phyloP scores from a whole-genome alignment of 1,284 basidiomycete species.

The Ustilago loliicola region DNA sequence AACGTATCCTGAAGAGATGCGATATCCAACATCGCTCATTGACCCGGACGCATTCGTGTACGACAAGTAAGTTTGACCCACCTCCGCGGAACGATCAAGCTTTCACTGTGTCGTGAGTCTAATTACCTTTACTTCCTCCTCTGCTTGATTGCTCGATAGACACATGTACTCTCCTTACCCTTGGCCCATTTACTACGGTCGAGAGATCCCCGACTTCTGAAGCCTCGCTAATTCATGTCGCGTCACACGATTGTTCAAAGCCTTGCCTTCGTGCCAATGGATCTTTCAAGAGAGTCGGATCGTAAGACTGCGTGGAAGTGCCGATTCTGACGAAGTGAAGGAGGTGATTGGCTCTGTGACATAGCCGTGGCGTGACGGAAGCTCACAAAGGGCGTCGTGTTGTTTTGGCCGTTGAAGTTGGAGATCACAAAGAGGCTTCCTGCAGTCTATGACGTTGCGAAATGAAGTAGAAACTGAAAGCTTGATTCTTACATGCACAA shows the following conservation, averaged over 20 bases:
- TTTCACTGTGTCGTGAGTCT: background rate
- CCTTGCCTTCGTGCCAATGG: background rate
- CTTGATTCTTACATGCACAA: background rate
- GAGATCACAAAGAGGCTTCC: background rate
- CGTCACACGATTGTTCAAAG: background rate
- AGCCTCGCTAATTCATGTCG: background rate
- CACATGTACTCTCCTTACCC: conserved; percentile 57
- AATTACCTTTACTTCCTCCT: background rate
- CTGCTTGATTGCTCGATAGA: conserved; percentile 11
- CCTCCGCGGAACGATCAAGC: background rate
- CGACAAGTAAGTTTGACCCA: conserved; percentile 46
- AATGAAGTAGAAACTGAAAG: background rate
- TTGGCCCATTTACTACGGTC: conserved; percentile 54
- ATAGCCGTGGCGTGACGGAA: background rate
- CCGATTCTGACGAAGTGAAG: background rate
- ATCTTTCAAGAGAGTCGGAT: background rate
- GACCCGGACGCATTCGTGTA: conserved; percentile 48
- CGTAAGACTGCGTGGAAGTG: background rate
- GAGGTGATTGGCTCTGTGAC: background rate
- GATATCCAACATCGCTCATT: conserved; percentile 49
- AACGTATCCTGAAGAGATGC: conserved; percentile 43
- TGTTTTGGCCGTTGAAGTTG: background rate
- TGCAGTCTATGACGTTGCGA: background rate
- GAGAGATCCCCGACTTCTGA: conserved; percentile 31
- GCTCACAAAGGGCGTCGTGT: too few species aligned